Base-by-base conservation (phyloP, 2,329 filamentous ascomycete species). In the Cladosporium sp. region DNA sequence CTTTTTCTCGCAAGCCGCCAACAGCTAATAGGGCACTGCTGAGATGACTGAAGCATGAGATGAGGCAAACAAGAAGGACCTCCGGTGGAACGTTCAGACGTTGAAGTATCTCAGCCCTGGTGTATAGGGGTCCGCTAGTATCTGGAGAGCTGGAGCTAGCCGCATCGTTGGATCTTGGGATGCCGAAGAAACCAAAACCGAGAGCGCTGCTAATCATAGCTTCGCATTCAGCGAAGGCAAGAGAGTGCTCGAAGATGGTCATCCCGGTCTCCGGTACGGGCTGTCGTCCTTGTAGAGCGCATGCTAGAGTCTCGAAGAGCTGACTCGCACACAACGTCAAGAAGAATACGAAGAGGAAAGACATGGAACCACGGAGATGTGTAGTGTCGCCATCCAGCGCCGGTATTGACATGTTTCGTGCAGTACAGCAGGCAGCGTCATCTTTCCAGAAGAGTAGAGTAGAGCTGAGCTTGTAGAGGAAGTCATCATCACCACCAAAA, bases 181-280 rank as follows among this genome's bases (percentile, higher is more conserved):
- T 74, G 28, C 85, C 83, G 73, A 91, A 90, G 71, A 91, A 88
- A 0, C 89, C 88, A 77, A 93, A 87, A 14, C 90, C 90, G 15
- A 97, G 85, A 60, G 93, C 91, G 70, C 89, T 91, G 72, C 89
- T 89, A 55, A 97, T 89, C 69, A 93, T 91, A 34, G 92, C 90
- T 77, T 99, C 95, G 10, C 94, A 94, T 78, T 99, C 95, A 12
- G 94, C 92, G 80, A 98, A 99, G 2, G 94, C 94, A 10, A 99
- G 83, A 0, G 93, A 97, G 75, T 97, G 93, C 76, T 99, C 95
- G 73, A 98, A 97, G 2, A 97, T 86, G 0, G 93, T 97, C 92
- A 98, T 97, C 21, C 93, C 93, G 1, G 92, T 96, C 79, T 98
- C 95, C 0, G 92, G 90, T 69, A 91, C 87, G 0, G 92, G 86